phyloP scores from a whole-genome alignment of 2,329 filamentous ascomycete genomes.

The Penicillium digitatum region DNA sequence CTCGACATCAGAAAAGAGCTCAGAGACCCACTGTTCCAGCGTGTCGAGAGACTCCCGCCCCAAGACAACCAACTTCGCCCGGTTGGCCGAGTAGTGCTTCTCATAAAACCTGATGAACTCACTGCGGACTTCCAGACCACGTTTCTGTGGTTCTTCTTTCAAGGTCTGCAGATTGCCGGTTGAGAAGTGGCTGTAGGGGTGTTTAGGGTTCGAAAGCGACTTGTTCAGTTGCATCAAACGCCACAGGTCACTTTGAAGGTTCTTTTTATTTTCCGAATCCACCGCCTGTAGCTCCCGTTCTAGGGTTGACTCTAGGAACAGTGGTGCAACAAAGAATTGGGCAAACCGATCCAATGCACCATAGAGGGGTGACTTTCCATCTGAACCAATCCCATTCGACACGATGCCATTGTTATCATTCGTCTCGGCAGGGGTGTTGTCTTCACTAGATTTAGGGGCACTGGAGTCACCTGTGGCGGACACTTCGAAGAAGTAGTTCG shows the following conservation, averaged over 20 bases:
- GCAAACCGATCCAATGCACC: constrained; percentile 87
- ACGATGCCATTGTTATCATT: constrained; percentile 24
- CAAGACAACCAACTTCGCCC: constrained; percentile 86
- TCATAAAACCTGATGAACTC: constrained; percentile 92
- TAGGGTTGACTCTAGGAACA: constrained; percentile 79
- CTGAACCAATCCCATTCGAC: constrained; percentile 22
- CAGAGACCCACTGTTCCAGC: constrained; percentile 75
- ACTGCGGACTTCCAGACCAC: constrained; percentile 77
- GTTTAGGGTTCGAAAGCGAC: constrained; percentile 77
- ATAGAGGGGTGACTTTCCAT: constrained; percentile 58
- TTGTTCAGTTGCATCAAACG: constrained; percentile 83
- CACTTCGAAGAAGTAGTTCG: constrained; percentile 97
- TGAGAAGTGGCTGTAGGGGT: constrained; percentile 87
- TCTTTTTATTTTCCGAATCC: constrained; percentile 97
- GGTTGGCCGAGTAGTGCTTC: constrained; percentile 85
- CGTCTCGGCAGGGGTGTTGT: constrained; percentile 27
- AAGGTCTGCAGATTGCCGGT: constrained; percentile 85
- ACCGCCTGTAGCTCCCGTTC: constrained; percentile 85
- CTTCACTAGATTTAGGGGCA: constrained; percentile 28
- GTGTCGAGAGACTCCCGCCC: constrained; percentile 78
- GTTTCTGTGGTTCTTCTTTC: constrained; percentile 73
- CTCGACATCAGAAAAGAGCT: constrained; percentile 74
- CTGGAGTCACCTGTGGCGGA: constrained; percentile 64
- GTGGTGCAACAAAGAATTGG: constrained; percentile 85
- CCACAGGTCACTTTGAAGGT: constrained; percentile 86